Conservation (phyloP, 2,329 filamentous ascomycete genomes). For the Scytalidium lignicola region DNA sequence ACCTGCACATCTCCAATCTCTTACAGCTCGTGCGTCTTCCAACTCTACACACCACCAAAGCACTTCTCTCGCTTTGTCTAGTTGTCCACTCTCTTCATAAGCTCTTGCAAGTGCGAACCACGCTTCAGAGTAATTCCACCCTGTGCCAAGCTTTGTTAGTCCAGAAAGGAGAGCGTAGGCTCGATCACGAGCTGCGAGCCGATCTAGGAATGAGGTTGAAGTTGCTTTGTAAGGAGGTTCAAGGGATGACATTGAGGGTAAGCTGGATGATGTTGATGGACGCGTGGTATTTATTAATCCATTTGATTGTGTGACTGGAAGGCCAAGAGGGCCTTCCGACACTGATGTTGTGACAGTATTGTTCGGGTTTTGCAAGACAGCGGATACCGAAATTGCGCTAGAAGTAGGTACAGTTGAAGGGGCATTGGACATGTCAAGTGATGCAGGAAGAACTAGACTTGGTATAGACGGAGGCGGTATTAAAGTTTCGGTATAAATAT, state of each 20-base stretch:
- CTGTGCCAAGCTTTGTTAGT: slow-evolving; percentile 76
- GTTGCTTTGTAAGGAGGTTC: slow-evolving; percentile 13
- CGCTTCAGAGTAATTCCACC: slow-evolving; percentile 90
- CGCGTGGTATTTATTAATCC: slow-evolving; percentile 3
- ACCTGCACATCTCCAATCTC: slow-evolving; percentile 70
- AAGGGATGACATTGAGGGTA: slow-evolving; percentile 1
- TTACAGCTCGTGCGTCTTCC: slow-evolving; percentile 76
- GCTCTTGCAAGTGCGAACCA: slow-evolving; percentile 86
- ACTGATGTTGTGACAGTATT: neutral
- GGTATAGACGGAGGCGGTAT: slow-evolving; percentile 49
- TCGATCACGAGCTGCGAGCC: slow-evolving; percentile 83
- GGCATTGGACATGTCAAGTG: slow-evolving; percentile 3
- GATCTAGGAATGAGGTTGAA: slow-evolving; percentile 43
- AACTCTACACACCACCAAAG: slow-evolving; percentile 98
- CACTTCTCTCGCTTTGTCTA: slow-evolving; percentile 84
- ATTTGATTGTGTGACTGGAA: neutral
- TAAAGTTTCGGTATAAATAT: slow-evolving; percentile 70
- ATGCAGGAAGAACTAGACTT: slow-evolving; percentile 22
- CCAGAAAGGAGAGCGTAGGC: slow-evolving; percentile 78
- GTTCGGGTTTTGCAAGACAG: neutral
- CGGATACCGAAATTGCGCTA: neutral
- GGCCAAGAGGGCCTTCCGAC: neutral
- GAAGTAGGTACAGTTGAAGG: slow-evolving; percentile 12
- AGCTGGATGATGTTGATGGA: neutral
- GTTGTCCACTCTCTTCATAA: slow-evolving; percentile 80